These are phyloP conservation scores for Neurospora africana DNA, from an alignment of 495 filamentous ascomycete genomes.

Conservation along the genomic window DNA sequence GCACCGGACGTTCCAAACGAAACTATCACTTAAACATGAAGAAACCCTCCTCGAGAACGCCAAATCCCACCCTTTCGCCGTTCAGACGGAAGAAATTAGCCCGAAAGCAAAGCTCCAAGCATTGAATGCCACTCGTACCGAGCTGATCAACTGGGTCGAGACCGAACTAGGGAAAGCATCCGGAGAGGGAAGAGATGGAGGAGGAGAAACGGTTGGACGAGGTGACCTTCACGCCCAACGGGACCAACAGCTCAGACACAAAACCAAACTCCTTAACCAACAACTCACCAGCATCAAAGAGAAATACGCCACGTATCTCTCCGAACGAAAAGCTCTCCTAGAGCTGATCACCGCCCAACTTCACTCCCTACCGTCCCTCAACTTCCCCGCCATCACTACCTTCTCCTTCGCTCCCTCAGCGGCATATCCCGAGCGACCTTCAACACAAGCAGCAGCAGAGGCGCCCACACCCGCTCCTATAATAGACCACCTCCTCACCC, in stretches of 20 bases:
- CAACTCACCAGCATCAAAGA: slow-evolving; percentile 37
- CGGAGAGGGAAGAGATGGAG: slow-evolving; percentile 25
- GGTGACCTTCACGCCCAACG: slow-evolving; percentile 23
- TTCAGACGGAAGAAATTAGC: slow-evolving; percentile 19
- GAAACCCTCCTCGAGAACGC: slow-evolving; percentile 49
- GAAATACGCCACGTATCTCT: slow-evolving; percentile 38
- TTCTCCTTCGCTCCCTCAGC: slow-evolving; percentile 3
- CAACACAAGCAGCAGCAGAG: slow-evolving; percentile 11
- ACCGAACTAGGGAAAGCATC: slow-evolving; percentile 46
- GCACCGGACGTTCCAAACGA: slow-evolving; percentile 52
- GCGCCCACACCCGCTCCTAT: slow-evolving; percentile 5
- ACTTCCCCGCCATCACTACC: neutral
- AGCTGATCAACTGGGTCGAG: slow-evolving; percentile 65
- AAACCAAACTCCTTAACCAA: slow-evolving; percentile 33
- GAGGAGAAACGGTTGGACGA: slow-evolving; percentile 26
- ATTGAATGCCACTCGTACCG: slow-evolving; percentile 44
- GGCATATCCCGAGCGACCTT: slow-evolving; percentile 18
- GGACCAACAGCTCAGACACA: slow-evolving; percentile 3
- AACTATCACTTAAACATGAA: slow-evolving; percentile 50
- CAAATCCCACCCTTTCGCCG: slow-evolving; percentile 28
- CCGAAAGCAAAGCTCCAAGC: slow-evolving; percentile 37
- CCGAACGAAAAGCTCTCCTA: slow-evolving; percentile 35
- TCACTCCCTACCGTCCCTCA: neutral
- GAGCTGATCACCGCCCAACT: slow-evolving; percentile 16
- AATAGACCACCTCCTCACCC: slow-evolving; percentile 33